Evolutionary conservation across 805 yeast species (phyloP), one percentile per base, ranked within the genome.

Genomic region (Candida manassasensis): DNA sequence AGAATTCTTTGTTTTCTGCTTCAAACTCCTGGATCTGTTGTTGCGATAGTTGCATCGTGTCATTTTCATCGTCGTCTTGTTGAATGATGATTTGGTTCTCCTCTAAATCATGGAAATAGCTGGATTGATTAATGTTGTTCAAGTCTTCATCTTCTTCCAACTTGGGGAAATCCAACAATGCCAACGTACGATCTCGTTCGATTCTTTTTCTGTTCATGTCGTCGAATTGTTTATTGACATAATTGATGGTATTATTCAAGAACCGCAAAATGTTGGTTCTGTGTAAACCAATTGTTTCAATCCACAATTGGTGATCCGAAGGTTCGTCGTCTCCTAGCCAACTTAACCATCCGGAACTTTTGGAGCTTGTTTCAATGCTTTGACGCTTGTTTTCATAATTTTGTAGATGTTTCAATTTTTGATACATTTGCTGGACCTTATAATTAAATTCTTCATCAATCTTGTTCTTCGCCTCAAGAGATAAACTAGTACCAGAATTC

Each of bases 21-120:
- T 75, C 71, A 19, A 81, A 57, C 33, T 73, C 63, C 45, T 76
- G 79, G 11, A 81, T 45, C 49, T 81, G 87, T 39, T 75, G 76
- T 36, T 71, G 76, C 0, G 73, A 47, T 4, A 74, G 49, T 11
- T 48, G 47, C 6, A 18, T 4, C 22, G 38, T 34, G 14, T 38
- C 40, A 7, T 31, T 18, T 9, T 35, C 31, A 10, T 47, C 46
- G 6, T 31, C 21, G 13, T 39, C 41, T 14, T 35, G 36, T 14
- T 34, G 31, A n/a, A 31, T 22, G 12, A 32, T 38, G 26, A n/a
- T 12, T 12, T 19, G 33, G 18, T 30, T 21, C 9, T 30, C 27
- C 12, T 24, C 13, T 24, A 24, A 14, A 6, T 24, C 27, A 14
- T 24, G 27, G 6, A 11, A 6, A 24, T 24, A 24, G 6, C 13